These are phyloP conservation scores for Neoboletus brunneissimus DNA, from an alignment of 768 basidiomycete genomes.

Conservation along the genomic window DNA sequence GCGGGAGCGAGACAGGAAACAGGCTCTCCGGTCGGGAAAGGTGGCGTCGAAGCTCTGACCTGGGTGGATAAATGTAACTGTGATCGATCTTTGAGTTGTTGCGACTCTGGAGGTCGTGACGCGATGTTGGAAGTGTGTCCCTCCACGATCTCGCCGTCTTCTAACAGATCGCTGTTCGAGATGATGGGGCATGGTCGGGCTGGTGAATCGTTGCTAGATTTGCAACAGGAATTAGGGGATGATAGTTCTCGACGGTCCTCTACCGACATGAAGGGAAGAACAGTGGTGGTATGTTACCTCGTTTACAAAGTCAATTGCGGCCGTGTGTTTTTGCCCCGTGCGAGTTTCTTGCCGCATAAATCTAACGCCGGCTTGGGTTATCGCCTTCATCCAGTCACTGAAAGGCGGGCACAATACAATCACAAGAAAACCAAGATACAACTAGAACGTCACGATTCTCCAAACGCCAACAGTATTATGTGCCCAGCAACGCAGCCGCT, in stretches of 20 bases:
- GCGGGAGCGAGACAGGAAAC: neutral
- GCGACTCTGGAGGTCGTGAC: neutral
- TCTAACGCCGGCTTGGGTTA: too few relatives aligned
- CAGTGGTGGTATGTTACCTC: too few relatives aligned
- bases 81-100: neutral
- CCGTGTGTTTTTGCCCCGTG: too few relatives aligned
- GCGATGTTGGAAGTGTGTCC: neutral
- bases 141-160: slow-evolving; percentile 26
- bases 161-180: slow-evolving; percentile 1
- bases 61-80: neutral
- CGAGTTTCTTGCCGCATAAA: too few relatives aligned
- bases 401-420: neutral
- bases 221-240: neutral
- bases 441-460: neutral
- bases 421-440: neutral
- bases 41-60: neutral
- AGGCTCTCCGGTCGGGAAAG: neutral
- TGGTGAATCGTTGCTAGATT: neutral
- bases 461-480: neutral
- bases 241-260: neutral
- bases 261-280: neutral
- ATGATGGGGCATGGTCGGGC: neutral
- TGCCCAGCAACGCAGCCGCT: slow-evolving; percentile 8
- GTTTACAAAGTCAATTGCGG: too few relatives aligned
- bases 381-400: too few relatives aligned